Base-by-base conservation (phyloP, 2,329 filamentous ascomycete genomes). In the Fusarium penzigii region DNA sequence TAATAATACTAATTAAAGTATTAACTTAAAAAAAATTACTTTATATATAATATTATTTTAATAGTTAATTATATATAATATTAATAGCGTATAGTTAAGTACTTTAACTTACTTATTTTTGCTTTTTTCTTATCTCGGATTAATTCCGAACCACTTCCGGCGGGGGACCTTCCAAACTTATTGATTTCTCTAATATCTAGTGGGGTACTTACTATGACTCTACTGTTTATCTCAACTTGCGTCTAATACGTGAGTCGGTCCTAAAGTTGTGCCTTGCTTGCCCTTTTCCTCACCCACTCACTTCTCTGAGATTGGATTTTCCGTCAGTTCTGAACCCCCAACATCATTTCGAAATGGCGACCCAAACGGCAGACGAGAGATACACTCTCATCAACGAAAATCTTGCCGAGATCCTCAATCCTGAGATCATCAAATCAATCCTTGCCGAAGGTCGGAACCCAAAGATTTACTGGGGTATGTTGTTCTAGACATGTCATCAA, bases 401-500 rank as follows among this genome's bases (percentile, higher is more conserved):
- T 72, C 79, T 95, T 53, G 84, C 87, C 56, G 92, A 96, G 78
- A 78, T 90, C 45, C 81, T 96, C 55, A 92, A 94, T 68, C 85
- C 85, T 20, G 90, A 96, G 68, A 90, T 95, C 57, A 88, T 94
- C 68, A 84, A 92, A 69, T 79, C 84, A 42, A 81, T 93, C 57
- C 73, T 88, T 59, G 84, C 84, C 53, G 81, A 89, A 69, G 86
- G 90, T 48, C 81, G 87, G 43, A 83, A 85, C 48, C 81, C 90
- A 46, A 88, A 86, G 69, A 84, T 95, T 71, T 96, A 96, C 84
- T 95, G 90, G 90, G 89, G 84, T 83, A 68, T 55, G 71, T 32
- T 20, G 17, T 38, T 20, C 11, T 13, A 16, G 11, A 25, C 25
- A n/a, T 12, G 12, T 17, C 29, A 17, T 16, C 12, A 29, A 29